Evolutionary conservation across 2,329 filamentous ascomycete genomes (phyloP), one percentile per base, ranked within the genome.

Genomic region (Lachnellula hyalina): DNA sequence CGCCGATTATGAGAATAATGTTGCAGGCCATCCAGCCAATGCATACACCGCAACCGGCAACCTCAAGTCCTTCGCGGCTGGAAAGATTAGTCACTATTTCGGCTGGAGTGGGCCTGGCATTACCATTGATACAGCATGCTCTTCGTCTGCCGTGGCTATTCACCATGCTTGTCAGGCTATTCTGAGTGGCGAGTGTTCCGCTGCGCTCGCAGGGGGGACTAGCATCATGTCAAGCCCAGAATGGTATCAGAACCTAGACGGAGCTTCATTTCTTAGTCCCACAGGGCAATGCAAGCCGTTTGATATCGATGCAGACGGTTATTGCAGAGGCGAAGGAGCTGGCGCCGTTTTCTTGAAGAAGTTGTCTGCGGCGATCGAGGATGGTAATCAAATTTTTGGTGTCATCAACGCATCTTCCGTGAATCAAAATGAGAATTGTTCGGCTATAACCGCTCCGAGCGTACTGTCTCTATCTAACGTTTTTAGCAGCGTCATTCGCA

Each of bases 61-160:
- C 12, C n/a, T 56, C 7, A 17, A 46, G 23, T 21, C 32, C 21
- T 56, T 56, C 38, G 14, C 48, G 2, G 23, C 25, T 46, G 53
- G 53, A 5, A 52, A 32, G 38, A n/a, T 56, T 4, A 52, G 49
- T 23, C 45, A 56, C 15, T 46, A 49, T 25, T 54, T 46, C 32
- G 52, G 52, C 15, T 54, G 52, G 52, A 50, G 36, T 9, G 88
- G 88, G 0, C 87, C 87, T 0, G 87, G 83, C 23, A 85, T 83
- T 65, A 87, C 81, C 0, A 68, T 83, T 15, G 79, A 83, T 49
- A 83, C 81, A 0, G 81, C 78, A 28, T 84, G 81, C 65, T 81
- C 78, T 35, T 77, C 76, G 3, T 79, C 77, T 48, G 69, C 83
- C 15, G 75, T 81, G 3, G 75, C 77, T 0, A 69, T 83, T 3